phyloP scores from a whole-genome alignment of 2,329 filamentous ascomycete species.

The Fusarium sp. region DNA sequence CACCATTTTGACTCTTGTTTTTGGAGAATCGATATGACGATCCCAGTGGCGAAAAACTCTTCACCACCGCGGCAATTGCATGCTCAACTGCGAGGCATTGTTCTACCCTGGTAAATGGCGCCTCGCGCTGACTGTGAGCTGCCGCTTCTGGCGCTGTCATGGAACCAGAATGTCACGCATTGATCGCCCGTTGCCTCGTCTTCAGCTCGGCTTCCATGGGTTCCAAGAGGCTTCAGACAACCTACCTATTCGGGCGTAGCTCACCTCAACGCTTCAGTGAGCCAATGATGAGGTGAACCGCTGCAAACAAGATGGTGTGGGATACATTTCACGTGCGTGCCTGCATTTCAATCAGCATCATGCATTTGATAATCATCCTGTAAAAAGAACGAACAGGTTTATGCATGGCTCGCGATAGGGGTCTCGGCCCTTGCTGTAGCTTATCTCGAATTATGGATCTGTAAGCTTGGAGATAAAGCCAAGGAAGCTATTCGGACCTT shows the following conservation, averaged over 20 bases:
- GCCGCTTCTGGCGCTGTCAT: conserved; percentile 6
- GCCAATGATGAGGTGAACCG: background rate
- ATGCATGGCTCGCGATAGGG: background rate
- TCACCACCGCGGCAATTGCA: conserved; percentile 7
- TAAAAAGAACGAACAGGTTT: background rate
- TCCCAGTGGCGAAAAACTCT: conserved; percentile 9
- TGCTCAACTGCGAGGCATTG: background rate
- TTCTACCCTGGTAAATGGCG: background rate
- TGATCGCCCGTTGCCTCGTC: conserved; percentile 21
- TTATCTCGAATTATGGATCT: conserved; percentile 14
- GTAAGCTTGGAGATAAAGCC: background rate
- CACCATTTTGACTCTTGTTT: background rate
- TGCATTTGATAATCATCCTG: background rate
- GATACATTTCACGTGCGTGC: background rate
- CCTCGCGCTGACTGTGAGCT: conserved; percentile 13
- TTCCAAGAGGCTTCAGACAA: conserved; percentile 13
- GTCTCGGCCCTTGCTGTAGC: background rate
- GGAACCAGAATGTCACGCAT: conserved; percentile 15
- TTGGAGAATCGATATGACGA: conserved; percentile 1
- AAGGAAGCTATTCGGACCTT: conserved; percentile 22
- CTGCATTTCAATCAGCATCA: background rate
- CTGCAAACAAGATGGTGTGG: background rate
- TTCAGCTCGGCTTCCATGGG: conserved; percentile 22
- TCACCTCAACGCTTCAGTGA: too few relatives aligned
- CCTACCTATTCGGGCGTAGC: conserved; percentile 23